Conservation (phyloP, 2,329 filamentous ascomycete species). For the Aspergillus sp. region DNA sequence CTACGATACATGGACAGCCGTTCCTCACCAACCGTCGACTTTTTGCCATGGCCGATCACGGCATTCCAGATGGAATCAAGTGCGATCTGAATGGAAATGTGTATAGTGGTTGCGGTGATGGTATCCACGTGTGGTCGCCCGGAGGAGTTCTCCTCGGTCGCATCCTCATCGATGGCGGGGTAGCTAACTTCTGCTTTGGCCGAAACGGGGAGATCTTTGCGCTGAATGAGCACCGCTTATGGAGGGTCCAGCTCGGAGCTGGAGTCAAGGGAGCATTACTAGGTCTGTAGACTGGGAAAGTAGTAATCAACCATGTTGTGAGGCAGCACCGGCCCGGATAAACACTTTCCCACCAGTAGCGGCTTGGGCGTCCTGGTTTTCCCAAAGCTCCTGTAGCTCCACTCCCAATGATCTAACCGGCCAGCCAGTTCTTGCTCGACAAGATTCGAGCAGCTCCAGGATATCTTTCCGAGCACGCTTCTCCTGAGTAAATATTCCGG, state of each 20-base stretch:
- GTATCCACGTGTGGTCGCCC: constrained; percentile 56
- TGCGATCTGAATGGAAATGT: constrained; percentile 58
- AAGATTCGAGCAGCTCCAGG: constrained; percentile 21
- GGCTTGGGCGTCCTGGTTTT: neutral
- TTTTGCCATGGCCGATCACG: constrained; percentile 53
- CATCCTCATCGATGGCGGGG: constrained; percentile 53
- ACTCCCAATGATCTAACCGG: constrained; percentile 21
- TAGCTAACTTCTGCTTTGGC: constrained; percentile 55
- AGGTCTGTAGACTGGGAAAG: neutral
- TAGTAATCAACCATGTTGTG: neutral
- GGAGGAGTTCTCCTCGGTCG: constrained; percentile 57
- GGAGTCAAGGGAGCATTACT: constrained; percentile 19
- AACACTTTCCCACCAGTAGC: neutral
- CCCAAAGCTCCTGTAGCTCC: constrained; percentile 25
- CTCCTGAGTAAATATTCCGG: constrained; percentile 19
- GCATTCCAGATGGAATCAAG: constrained; percentile 52
- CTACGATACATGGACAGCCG: constrained; percentile 32
- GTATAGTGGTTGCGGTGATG: constrained; percentile 58
- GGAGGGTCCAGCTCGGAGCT: constrained; percentile 41
- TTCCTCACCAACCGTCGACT: constrained; percentile 54
- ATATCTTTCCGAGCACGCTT: constrained; percentile 14
- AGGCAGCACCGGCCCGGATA: neutral
- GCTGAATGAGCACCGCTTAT: constrained; percentile 49
- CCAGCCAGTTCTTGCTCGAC: constrained; percentile 24
- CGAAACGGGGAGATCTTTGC: constrained; percentile 36